A percentile compares a stretch with the other conserved stretches of the same genome.
Conservation (phyloP, 805 yeast species). For the Candida sakaeoensis region DNA sequence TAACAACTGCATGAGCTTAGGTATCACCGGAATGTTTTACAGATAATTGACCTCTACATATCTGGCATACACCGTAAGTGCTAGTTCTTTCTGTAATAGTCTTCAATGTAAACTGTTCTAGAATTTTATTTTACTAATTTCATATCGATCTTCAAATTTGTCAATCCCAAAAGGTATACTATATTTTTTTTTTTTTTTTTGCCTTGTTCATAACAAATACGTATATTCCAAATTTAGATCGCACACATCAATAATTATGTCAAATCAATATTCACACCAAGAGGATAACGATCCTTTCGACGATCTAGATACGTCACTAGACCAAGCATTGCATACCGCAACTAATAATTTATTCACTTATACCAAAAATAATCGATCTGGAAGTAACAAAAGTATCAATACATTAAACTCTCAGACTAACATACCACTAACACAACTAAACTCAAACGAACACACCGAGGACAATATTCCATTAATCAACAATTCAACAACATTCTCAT, state of each 20-base stretch:
- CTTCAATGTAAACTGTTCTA: no score
- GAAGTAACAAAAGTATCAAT: slow-evolving; percentile 16
- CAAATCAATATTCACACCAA: slow-evolving; percentile 8
- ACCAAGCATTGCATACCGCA: slow-evolving; percentile 56
- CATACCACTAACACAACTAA: slow-evolving; percentile 25
- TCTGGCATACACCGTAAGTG: no score
- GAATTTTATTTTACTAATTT: no score
- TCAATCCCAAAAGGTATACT: no score
- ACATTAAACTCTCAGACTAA: slow-evolving; percentile 21
- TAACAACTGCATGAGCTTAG: no score
- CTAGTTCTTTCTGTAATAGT: no score
- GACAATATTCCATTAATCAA: slow-evolving; percentile 31
- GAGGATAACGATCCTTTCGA: slow-evolving; percentile 42
- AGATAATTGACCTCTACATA: no score
- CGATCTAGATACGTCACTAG: slow-evolving; percentile 61
- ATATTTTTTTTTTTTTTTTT: no score
- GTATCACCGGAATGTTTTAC: no score
- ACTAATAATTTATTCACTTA: slow-evolving; percentile 38
- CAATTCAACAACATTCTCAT: slow-evolving; percentile 12
- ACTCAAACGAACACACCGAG: slow-evolving; percentile 18
- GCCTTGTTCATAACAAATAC: neutral
- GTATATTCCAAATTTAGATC: neutral
- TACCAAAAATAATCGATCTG: slow-evolving; percentile 19
- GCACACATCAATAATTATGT: neutral
- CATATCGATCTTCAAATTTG: no score